phyloP scores from a whole-genome alignment of 2,329 filamentous ascomycete species.

The Cercospora nicotianae region DNA sequence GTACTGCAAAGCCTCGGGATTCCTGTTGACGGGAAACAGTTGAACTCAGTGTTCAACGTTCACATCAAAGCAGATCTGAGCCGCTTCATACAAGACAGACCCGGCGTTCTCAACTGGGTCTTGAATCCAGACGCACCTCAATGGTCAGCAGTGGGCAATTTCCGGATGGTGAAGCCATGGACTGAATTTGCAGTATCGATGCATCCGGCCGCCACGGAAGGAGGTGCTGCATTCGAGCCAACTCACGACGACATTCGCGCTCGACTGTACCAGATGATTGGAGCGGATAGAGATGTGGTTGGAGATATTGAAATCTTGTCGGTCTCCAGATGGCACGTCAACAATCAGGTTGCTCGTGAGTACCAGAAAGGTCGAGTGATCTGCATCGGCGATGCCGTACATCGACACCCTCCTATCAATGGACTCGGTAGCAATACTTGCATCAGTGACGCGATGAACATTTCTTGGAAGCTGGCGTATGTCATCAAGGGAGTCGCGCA shows the following conservation, averaged over 20 bases:
- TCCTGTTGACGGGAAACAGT: constrained; percentile 45
- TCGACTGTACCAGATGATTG: constrained; percentile 44
- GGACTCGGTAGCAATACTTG: constrained; percentile 60
- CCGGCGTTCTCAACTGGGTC: constrained; percentile 59
- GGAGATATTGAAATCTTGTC: constrained; percentile 42
- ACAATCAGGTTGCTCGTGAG: constrained; percentile 57
- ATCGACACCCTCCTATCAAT: constrained; percentile 59
- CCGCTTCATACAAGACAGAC: constrained; percentile 41
- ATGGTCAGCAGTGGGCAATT: constrained; percentile 51
- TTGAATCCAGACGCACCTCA: constrained; percentile 52
- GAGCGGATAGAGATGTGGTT: constrained; percentile 45
- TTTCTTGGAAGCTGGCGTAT: constrained; percentile 40
- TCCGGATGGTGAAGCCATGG: constrained; percentile 63
- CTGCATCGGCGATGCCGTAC: constrained; percentile 59
- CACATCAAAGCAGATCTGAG: constrained; percentile 51
- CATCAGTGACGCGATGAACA: constrained; percentile 40
- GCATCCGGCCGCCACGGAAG: constrained; percentile 31
- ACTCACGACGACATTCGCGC: constrained; percentile 46
- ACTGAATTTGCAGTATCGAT: constrained; percentile 57
- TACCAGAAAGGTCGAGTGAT: constrained; percentile 51
- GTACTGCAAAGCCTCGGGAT: constrained; percentile 42
- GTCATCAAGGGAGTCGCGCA: constrained; percentile 31
- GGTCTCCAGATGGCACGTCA: constrained; percentile 54
- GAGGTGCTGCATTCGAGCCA: constrained; percentile 41
- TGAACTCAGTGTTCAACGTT: constrained; percentile 44